Evolutionary conservation across 768 basidiomycete species (phyloP), one percentile per base, ranked within the genome.

Genomic region (Boletus vermiculosoides): DNA sequence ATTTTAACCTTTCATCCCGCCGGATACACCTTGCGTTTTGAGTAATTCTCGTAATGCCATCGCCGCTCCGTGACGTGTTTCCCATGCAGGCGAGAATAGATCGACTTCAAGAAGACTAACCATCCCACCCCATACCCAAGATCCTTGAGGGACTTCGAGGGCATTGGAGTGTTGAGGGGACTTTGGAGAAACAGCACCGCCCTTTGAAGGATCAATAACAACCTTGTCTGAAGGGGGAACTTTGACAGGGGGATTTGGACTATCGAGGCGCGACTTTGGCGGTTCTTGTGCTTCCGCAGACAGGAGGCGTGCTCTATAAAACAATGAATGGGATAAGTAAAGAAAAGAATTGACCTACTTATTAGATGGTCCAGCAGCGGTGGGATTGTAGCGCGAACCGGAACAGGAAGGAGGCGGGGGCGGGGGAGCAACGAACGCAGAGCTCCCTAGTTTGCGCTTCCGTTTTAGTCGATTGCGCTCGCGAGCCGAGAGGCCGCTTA

Each of bases 391-490:
- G 66, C 87, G 88, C 5, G 87, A 73, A 34, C 83, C 81, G 0
- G 83, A 63, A 46, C 73, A 66, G 63, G 86, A 83, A 25, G 85
- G 78, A 2, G 88, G 87, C 16, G 78, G 76, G 6, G 79, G 75
- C 5, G 85, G 86, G 2, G 88, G 83, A 13, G 86, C 80, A 16
- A 94, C 92, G 63, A 92, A 92, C 1, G 89, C 90, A 33, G 86
- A 77, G 66, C 88, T 91, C 4, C 92, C 94, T 4, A 82, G 80
- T 66, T 95, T 97, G 54, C 95, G 88, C 69, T 98, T 98, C 30
- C 97, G 83, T 72, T 99, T 99, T 33, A 98, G 77, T 46, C 95
- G 84, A 69, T 97, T 97, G 33, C 90, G 84, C 73, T 98, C 96
- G 52, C 97, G 85, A 12, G 94, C 93, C 33, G 94, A 97, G 45